Evolutionary conservation across 192 early-diverging fungal species (phyloP).

Genomic region (Linnemannia schmuckeri): DNA sequence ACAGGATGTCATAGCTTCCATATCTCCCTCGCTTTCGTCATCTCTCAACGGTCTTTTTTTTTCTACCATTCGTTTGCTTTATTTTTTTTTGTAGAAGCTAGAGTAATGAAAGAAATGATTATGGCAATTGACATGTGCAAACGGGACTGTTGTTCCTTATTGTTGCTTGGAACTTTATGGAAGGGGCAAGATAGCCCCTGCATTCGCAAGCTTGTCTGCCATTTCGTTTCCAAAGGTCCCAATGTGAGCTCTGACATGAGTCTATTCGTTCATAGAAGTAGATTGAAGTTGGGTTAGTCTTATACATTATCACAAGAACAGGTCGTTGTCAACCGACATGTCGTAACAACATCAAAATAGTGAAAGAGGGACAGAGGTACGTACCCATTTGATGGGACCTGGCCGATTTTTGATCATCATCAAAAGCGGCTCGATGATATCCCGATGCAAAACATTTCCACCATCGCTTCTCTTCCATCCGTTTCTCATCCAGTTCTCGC

Average conservation of each 20-base stretch:
- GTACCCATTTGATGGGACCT: constrained; percentile 63
- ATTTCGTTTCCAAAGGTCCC: constrained; percentile 83
- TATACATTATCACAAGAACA: neutral
- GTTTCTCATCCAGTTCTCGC: constrained; percentile 77
- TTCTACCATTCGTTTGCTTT: neutral
- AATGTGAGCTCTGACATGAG: constrained; percentile 79
- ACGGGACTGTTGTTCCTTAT: neutral
- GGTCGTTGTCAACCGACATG: neutral
- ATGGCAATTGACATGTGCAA: neutral
- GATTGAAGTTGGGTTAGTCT: neutral
- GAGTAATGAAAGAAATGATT: neutral
- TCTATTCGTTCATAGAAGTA: constrained; percentile 26
- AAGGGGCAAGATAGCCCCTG: constrained; percentile 65
- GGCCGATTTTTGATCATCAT: constrained; percentile 51
- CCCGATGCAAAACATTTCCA: constrained; percentile 78
- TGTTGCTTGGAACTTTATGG: constrained; percentile 9
- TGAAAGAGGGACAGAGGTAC: neutral
- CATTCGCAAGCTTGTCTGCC: constrained; percentile 83
- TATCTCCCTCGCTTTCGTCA: neutral
- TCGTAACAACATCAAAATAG: neutral
- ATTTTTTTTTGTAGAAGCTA: neutral
- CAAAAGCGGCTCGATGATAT: constrained; percentile 77
- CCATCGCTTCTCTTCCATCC: constrained; percentile 72
- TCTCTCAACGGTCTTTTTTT: neutral
- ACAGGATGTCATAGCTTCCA: neutral